Conservation (phyloP, 768 basidiomycete species). For the Lanmaoa rubissima region DNA sequence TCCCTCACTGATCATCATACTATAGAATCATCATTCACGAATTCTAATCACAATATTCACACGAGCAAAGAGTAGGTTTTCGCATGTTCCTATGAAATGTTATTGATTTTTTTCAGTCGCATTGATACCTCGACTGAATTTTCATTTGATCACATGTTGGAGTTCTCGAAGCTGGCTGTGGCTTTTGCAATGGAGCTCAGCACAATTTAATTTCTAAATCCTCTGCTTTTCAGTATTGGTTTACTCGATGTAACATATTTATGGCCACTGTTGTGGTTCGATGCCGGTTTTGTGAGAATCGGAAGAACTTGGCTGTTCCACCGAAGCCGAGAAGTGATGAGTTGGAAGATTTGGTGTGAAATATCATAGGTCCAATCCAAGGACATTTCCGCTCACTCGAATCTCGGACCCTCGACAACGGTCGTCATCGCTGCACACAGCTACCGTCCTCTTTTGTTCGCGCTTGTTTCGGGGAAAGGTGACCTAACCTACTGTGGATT, state of each 20-base stretch:
- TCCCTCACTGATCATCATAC: background rate
- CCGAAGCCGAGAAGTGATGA: no score
- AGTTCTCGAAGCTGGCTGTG: constrained; percentile 82
- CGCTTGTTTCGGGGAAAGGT: no score
- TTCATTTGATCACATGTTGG: constrained; percentile 85
- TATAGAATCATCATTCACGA: constrained; percentile 65
- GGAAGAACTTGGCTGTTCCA: background rate
- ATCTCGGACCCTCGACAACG: background rate
- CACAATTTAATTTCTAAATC: constrained; percentile 29
- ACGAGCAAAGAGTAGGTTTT: constrained; percentile 68
- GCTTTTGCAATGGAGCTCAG: constrained; percentile 78
- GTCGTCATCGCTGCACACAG: no score
- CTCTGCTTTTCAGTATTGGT: background rate
- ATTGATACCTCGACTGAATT: constrained; percentile 87
- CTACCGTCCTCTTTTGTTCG: no score
- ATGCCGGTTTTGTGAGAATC: background rate
- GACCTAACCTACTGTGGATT: no score
- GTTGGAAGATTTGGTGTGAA: no score
- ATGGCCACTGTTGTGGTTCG: background rate
- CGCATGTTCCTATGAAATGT: constrained; percentile 38
- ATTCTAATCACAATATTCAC: constrained; percentile 82
- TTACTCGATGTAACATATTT: background rate
- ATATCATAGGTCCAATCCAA: background rate
- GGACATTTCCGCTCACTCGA: no score
- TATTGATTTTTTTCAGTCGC: constrained; percentile 47